These are phyloP conservation scores for Taphrina sp. DNA, from an alignment of 1,139 yeast species.

Conservation along the genomic window DNA sequence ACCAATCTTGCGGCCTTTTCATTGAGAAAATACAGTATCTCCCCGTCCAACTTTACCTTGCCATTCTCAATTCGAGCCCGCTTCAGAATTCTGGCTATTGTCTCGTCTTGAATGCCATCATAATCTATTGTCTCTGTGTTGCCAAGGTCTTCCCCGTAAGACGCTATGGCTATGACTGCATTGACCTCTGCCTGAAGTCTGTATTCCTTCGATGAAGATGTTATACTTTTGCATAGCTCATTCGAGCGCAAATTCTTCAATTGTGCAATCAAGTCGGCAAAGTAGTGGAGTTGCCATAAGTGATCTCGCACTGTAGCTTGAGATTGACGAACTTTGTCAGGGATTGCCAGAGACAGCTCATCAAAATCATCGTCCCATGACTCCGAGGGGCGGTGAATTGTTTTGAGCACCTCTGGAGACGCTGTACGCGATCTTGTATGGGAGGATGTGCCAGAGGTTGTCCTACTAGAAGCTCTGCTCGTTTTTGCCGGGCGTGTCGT, in stretches of 20 bases:
- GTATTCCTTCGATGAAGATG: too few species aligned
- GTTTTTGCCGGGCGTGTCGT: conserved; percentile 5
- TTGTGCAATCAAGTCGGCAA: conserved; percentile 3
- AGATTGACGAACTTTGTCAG: conserved; percentile 1
- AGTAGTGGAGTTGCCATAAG: conserved; percentile 10
- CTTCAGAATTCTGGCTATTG: conserved; percentile 5
- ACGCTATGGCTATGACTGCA: conserved; percentile 5
- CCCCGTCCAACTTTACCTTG: conserved; percentile 10
- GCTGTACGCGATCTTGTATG: not conserved
- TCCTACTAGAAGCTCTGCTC: not conserved
- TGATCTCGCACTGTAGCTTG: conserved; percentile 12
- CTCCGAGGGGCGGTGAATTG: too few species aligned
- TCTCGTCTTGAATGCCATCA: conserved; percentile 2
- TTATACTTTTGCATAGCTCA: not conserved
- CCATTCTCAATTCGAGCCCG: not conserved
- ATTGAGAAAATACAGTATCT: not conserved
- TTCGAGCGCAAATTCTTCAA: not conserved
- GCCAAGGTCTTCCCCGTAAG: not conserved
- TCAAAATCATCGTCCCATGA: conserved; percentile 25
- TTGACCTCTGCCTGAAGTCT: too few species aligned
- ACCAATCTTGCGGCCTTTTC: conserved; percentile 7
- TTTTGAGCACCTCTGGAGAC: not conserved
- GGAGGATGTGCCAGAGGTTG: not conserved
- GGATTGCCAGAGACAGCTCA: conserved; percentile 1
- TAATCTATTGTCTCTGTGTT: not conserved